Evolutionary conservation across 441 rosid genomes (phyloP), one percentile per base, ranked within the genome.

Genomic region (Daphne laureola): DNA sequence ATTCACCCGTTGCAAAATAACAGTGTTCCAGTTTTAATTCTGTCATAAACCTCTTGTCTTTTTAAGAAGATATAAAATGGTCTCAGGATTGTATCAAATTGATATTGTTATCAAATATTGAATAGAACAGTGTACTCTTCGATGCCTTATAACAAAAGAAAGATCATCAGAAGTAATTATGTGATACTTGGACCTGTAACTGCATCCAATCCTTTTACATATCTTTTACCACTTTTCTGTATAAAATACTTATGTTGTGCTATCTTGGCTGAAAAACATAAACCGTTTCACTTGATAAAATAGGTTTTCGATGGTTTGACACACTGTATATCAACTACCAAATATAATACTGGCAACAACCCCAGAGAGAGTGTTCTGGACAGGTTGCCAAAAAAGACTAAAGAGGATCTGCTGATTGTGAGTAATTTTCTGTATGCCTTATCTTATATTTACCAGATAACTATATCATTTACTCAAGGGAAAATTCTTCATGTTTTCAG

Each of bases 301-400:
- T 70, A 92, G 98, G 98, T 89, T 60, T 78, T 84, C 55, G 76
- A 80, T 65, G 79, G 78, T 23, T 71, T 92, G 78, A 84, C 94
- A 51, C 78, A 64, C 23, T 84, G 75, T 59, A 92, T 89, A 64
- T 81, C 98, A 47, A 84, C 83, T 62, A 82, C 87, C 45, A 88
- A 81, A 61, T 79, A 84, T 64, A 71, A 79, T 55, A 59, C 69
- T 5, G 98, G 96, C 62, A 81, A 78, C 73, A 84, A 84, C 71
- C 83, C 87, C 46, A 71, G 72, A 55, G 86, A 79, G 65, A 81
- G 92, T 72, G 69, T 87, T 54, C 76, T 89, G 60, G 96, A 89
- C 70, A 76, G 80, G 52, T 69, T 92, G 61, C 94, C 97, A 6
- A 61, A 62, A 65, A 49, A 76, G 57, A 78, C 84, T 31, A 92